phyloP scores from a whole-genome alignment of 2,329 filamentous ascomycete species.

The Xylariaceae sp. region DNA sequence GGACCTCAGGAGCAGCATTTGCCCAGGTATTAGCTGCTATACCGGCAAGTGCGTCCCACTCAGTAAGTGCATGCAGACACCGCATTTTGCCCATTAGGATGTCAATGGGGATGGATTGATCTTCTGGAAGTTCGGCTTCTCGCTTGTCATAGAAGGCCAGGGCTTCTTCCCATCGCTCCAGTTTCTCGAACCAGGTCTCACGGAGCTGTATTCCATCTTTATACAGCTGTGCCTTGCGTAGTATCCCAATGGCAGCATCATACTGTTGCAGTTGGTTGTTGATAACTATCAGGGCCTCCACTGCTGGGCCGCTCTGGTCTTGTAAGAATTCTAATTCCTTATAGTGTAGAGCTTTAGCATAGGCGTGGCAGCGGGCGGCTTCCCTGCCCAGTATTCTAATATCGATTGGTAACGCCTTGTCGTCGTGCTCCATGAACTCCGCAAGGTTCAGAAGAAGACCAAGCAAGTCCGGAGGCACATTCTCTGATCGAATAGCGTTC shows the following conservation, averaged over 20 bases:
- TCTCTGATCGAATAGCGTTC: conserved; percentile 87
- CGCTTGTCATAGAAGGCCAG: conserved; percentile 86
- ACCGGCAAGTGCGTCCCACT: conserved; percentile 90
- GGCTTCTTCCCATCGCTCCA: conserved; percentile 97
- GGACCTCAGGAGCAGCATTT: conserved; percentile 80
- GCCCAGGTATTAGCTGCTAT: conserved; percentile 92
- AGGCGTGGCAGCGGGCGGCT: conserved; percentile 93
- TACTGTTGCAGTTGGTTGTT: conserved; percentile 99
- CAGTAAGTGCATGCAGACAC: conserved; percentile 91
- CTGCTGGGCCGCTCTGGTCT: conserved; percentile 90
- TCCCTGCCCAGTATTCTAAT: conserved; percentile 92
- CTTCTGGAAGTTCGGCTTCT: conserved; percentile 62
- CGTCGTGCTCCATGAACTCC: conserved; percentile 99
- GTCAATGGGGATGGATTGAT: conserved; percentile 68
- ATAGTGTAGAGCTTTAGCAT: conserved; percentile 96
- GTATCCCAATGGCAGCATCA: conserved; percentile 95
- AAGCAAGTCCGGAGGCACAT: conserved; percentile 92
- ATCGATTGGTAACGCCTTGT: conserved; percentile 96
- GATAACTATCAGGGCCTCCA: conserved; percentile 97
- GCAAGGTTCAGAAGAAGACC: conserved; percentile 92
- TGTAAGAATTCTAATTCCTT: conserved; percentile 98
- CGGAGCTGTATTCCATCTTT: conserved; percentile 89
- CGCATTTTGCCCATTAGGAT: conserved; percentile 99
- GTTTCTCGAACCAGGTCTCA: conserved; percentile 98
- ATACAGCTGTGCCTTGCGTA: conserved; percentile 92